A percentile compares a stretch with the other conserved stretches of the same genome.
Evolutionary conservation across 2,329 filamentous ascomycete species (phyloP).

Genomic region (Akanthomyces dipterigenus): DNA sequence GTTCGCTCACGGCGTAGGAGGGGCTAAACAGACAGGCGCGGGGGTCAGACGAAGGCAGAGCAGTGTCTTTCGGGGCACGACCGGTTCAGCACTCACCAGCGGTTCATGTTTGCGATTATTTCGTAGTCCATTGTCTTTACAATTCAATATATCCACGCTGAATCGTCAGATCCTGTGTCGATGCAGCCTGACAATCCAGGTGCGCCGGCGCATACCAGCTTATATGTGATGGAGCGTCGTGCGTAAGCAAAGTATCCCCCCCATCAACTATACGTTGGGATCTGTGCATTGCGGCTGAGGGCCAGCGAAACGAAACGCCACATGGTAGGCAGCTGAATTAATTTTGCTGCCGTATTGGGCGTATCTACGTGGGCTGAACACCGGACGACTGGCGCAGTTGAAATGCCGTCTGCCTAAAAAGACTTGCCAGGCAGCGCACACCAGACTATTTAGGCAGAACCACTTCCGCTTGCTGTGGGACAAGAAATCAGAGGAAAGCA

Average conservation of each 20-base stretch:
- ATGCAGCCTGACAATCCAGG: not conserved
- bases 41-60: not conserved
- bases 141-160: not conserved
- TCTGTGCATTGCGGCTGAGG: not conserved
- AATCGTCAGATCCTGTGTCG: not conserved
- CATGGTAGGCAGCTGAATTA: slow-evolving; percentile 4
- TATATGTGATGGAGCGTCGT: not conserved
- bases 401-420: slow-evolving; percentile 4
- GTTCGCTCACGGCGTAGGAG: slow-evolving; percentile 35
- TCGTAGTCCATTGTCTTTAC: slow-evolving; percentile 24
- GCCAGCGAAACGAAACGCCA: not conserved
- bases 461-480: not conserved
- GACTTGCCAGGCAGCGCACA: not conserved
- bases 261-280: not conserved
- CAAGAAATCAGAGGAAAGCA: too few species aligned
- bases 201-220: not conserved
- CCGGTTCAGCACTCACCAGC: slow-evolving; percentile 24
- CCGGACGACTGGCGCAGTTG: not conserved
- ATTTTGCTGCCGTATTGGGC: not conserved
- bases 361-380: not conserved
- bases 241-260: not conserved
- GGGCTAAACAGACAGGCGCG: slow-evolving; percentile 25
- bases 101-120: slow-evolving; percentile 27
- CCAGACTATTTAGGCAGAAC: not conserved
- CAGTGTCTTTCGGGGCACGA: not conserved